Conservation (phyloP, 2,329 filamentous ascomycete genomes). For the Aspergillus ruber region DNA sequence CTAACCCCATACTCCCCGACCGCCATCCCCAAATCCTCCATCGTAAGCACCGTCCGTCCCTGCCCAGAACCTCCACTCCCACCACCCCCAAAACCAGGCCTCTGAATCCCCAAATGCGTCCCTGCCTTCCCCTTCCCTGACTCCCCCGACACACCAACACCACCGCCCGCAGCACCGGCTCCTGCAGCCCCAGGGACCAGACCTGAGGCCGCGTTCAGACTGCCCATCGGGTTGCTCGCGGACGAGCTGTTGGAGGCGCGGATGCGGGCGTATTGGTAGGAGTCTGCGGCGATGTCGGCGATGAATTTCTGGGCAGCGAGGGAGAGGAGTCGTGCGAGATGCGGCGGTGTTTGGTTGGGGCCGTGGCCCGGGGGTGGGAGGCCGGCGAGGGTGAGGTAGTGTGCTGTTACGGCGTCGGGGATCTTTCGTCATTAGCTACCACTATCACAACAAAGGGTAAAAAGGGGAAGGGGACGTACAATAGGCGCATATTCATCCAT, state of each 20-base stretch:
- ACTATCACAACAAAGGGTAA: not conserved
- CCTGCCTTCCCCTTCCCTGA: slow-evolving; percentile 43
- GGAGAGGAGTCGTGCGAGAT: slow-evolving; percentile 85
- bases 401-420: slow-evolving; percentile 92
- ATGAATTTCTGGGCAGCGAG: slow-evolving; percentile 99
- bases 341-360: slow-evolving; percentile 68
- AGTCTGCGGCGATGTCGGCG: slow-evolving; percentile 92
- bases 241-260: slow-evolving; percentile 82
- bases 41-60: slow-evolving; percentile 89
- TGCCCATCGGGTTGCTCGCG: slow-evolving; percentile 85
- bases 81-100: slow-evolving; percentile 77
- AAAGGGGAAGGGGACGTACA: slow-evolving; percentile 48
- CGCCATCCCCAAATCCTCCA: slow-evolving; percentile 98
- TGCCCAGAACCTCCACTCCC: slow-evolving; percentile 75
- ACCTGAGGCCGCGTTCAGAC: slow-evolving; percentile 61
- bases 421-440: slow-evolving; percentile 54
- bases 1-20: slow-evolving; percentile 97
- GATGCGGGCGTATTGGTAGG: slow-evolving; percentile 96
- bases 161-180: slow-evolving; percentile 47
- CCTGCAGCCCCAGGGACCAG: slow-evolving; percentile 49
- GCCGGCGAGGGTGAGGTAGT: slow-evolving; percentile 94
- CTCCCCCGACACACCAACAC: slow-evolving; percentile 41
- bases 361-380: slow-evolving; percentile 81
- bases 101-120: slow-evolving; percentile 63
- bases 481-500: slow-evolving; percentile 99